phyloP scores from a whole-genome alignment of 805 yeast species.

The Teunomyces kruisii region DNA sequence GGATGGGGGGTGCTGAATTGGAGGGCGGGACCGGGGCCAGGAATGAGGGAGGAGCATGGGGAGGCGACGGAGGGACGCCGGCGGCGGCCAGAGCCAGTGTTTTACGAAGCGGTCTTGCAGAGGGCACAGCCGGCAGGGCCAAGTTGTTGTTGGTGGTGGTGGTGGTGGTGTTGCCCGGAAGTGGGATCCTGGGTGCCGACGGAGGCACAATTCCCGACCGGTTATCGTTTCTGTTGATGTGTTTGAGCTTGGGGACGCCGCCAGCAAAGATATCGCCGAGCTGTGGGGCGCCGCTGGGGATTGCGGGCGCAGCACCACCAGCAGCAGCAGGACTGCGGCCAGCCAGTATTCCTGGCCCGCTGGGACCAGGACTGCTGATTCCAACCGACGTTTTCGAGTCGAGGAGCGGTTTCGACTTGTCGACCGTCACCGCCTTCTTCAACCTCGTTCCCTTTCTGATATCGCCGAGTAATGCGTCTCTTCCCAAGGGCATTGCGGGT shows the following conservation, averaged over 20 bases:
- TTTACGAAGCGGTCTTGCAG: conserved; percentile 10
- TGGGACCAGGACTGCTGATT: conserved; percentile 28
- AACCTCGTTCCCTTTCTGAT: conserved; percentile 60
- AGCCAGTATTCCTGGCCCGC: conserved; percentile 16
- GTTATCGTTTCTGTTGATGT: conserved; percentile 29
- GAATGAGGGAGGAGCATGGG: conserved; percentile 16
- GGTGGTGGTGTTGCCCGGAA: background rate
- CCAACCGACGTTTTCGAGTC: conserved; percentile 42
- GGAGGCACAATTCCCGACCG: conserved; percentile 35
- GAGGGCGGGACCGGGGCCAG: conserved; percentile 15
- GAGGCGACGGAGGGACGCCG: conserved; percentile 17
- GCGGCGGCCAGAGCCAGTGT: conserved; percentile 13
- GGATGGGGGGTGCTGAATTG: conserved; percentile 14
- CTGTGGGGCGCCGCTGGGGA: conserved; percentile 41
- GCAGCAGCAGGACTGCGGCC: background rate
- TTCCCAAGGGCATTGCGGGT: conserved; percentile 23
- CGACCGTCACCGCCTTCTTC: conserved; percentile 45
- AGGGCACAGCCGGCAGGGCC: conserved; percentile 5
- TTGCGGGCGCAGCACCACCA: conserved; percentile 13
- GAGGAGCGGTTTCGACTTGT: conserved; percentile 56
- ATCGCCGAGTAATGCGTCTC: conserved; percentile 67
- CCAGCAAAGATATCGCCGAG: conserved; percentile 73
- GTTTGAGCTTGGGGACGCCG: conserved; percentile 71
- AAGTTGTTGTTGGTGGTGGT: background rate
- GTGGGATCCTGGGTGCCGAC: conserved; percentile 41